phyloP scores from a whole-genome alignment of 2,329 filamentous ascomycete species.

The Neonectria coccinea region DNA sequence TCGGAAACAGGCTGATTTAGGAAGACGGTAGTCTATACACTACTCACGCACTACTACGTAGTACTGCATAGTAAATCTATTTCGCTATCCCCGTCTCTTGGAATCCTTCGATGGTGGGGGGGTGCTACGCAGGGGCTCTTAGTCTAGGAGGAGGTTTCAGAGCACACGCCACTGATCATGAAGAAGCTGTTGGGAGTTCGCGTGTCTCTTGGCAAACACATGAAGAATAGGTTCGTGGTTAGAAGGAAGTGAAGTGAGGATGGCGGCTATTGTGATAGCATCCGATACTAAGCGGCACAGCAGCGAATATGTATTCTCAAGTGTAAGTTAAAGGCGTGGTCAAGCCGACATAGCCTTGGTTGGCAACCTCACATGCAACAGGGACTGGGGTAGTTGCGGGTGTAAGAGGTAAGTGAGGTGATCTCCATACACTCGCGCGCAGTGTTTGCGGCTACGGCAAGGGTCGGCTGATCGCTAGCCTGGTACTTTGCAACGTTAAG shows the following conservation, averaged over 20 bases:
- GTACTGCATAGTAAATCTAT: slow-evolving; percentile 9
- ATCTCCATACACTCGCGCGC: neutral
- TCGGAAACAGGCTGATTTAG: slow-evolving; percentile 18
- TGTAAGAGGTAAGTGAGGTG: neutral
- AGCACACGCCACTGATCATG: slow-evolving; percentile 4
- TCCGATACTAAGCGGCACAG: neutral
- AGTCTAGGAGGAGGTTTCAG: slow-evolving; percentile 18
- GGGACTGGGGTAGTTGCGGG: neutral
- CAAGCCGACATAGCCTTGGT: neutral
- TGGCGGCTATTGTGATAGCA: neutral
- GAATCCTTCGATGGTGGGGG: slow-evolving; percentile 27
- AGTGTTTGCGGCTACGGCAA: neutral
- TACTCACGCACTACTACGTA: neutral
- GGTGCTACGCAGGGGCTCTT: slow-evolving; percentile 10
- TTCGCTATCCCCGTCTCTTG: slow-evolving; percentile 3
- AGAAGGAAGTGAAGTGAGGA: neutral
- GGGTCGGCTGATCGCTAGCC: slow-evolving; percentile 1
- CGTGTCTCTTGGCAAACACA: neutral
- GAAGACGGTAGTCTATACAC: slow-evolving; percentile 4
- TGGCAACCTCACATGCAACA: neutral
- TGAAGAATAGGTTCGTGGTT: neutral
- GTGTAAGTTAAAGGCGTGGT: neutral
- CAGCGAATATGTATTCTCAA: neutral
- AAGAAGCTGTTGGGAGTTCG: neutral
- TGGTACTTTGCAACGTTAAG: neutral